A percentile compares a stretch with the other conserved stretches of the same genome.
Conservation (phyloP, 1,284 basidiomycete genomes). For the Cutaneotrichosporon sp. region DNA sequence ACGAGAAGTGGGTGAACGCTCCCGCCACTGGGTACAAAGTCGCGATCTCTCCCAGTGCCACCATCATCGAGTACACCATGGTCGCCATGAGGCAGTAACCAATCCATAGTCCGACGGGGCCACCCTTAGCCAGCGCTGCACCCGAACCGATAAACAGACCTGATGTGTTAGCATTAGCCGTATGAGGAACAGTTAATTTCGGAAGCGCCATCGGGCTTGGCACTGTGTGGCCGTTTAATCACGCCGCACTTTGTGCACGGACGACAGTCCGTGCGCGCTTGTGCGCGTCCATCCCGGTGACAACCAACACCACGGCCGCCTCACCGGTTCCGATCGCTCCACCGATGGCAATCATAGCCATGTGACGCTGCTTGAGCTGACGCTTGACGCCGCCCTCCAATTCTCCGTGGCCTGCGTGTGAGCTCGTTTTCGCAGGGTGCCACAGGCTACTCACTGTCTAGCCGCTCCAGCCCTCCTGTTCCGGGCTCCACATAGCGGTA, state of each 20-base stretch:
- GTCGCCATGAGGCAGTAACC: slow-evolving; percentile 46
- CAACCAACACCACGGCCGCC: background rate
- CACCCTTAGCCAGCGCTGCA: slow-evolving; percentile 49
- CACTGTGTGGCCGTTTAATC: too few species aligned
- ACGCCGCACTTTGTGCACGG: background rate
- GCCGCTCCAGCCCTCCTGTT: background rate
- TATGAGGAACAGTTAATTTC: too few species aligned
- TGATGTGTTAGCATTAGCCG: slow-evolving; percentile 19
- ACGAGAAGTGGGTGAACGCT: slow-evolving; percentile 45
- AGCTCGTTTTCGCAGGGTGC: background rate
- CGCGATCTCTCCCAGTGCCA: slow-evolving; percentile 50
- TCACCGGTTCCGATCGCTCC: slow-evolving; percentile 41
- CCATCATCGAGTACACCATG: slow-evolving; percentile 47
- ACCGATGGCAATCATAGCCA: slow-evolving; percentile 54
- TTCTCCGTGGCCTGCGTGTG: slow-evolving; percentile 14
- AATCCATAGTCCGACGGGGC: slow-evolving; percentile 50
- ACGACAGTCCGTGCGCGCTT: too few species aligned
- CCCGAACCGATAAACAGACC: slow-evolving; percentile 54
- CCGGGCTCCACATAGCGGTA: background rate
- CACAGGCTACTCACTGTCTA: background rate
- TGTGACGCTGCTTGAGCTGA: slow-evolving; percentile 45
- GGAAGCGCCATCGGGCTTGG: too few species aligned
- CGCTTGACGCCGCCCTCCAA: slow-evolving; percentile 34
- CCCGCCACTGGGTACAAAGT: slow-evolving; percentile 46
- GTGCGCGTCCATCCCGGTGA: background rate